These are phyloP conservation scores for Apostasia ramifera DNA, from an alignment of 106 monocot species.

Conservation along the genomic window DNA sequence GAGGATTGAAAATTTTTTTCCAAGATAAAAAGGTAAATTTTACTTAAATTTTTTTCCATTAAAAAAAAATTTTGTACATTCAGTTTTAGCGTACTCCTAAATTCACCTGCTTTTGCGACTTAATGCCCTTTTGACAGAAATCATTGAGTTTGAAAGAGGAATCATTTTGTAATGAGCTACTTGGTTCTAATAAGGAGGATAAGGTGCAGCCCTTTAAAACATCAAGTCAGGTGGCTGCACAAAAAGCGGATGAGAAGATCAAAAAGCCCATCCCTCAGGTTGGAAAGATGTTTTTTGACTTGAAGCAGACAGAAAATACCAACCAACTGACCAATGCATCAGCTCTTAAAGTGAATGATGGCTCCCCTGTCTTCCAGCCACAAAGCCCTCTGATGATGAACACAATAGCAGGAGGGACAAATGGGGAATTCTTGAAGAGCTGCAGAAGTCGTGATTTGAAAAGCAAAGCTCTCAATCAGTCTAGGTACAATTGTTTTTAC, in stretches of 20 bases:
- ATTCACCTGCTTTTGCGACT: neutral
- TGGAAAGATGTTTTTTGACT: conserved; percentile 12
- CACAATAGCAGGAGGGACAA: conserved; percentile 2
- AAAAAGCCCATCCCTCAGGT: conserved; percentile 13
- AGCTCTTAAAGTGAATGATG: neutral
- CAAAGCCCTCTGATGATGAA: neutral
- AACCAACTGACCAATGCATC: conserved; percentile 5
- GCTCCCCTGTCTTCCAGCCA: neutral
- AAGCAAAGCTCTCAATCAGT: conserved; percentile 4
- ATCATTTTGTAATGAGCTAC: neutral
- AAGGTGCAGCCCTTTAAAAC: conserved; percentile 13
- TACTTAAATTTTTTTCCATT: neutral
- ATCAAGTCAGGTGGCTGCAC: conserved; percentile 6
- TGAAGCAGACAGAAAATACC: neutral
- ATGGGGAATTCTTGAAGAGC: conserved; percentile 6
- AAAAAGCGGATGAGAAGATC: conserved; percentile 21
- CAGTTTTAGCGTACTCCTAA: too few relatives aligned
- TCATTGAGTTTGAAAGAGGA: conserved; percentile 7
- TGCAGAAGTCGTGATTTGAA: conserved; percentile 13
- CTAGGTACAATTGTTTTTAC: conserved; percentile 12
- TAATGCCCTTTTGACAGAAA: conserved; percentile 23
- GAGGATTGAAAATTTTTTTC: conserved; percentile 63
- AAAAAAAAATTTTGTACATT: neutral
- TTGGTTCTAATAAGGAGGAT: conserved; percentile 17
- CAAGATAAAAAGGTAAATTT: conserved; percentile 39